Evolutionary conservation across 176 grass and related monocot species (phyloP).

Genomic region (Puccinellia tenuiflora): DNA sequence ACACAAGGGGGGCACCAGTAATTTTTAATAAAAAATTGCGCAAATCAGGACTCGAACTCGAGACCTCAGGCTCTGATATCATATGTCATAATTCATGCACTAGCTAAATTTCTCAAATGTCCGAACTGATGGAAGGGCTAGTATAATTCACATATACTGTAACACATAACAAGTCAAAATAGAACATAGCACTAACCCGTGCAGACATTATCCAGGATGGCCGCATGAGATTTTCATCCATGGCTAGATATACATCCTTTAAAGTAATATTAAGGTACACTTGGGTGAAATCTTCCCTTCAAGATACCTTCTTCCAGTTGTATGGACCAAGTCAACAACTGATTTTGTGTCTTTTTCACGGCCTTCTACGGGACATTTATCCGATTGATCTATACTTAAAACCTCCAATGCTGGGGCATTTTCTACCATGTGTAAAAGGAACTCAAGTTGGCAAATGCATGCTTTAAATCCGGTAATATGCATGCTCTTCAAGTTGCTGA

Average conservation of each 20-base stretch:
- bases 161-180: too few species aligned
- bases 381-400: background rate
- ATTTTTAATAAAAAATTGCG: too few species aligned
- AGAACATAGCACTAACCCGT: too few species aligned
- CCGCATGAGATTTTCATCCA: background rate
- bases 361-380: background rate
- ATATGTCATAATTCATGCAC: too few species aligned
- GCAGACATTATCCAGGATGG: background rate
- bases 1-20: too few species aligned
- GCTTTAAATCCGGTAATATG: background rate
- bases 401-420: conserved; percentile 1
- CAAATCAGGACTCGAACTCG: too few species aligned
- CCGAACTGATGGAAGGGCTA: too few species aligned
- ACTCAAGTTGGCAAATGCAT: background rate
- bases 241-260: background rate
- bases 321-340: background rate
- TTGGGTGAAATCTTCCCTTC: background rate
- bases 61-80: too few species aligned
- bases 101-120: too few species aligned
- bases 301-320: background rate
- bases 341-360: background rate
- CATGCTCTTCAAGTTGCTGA: background rate
- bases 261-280: background rate
- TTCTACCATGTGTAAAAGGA: background rate
- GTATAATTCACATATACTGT: too few species aligned